Conservation (phyloP, 1,139 yeast species). For the Geotrichum klebahnii region DNA sequence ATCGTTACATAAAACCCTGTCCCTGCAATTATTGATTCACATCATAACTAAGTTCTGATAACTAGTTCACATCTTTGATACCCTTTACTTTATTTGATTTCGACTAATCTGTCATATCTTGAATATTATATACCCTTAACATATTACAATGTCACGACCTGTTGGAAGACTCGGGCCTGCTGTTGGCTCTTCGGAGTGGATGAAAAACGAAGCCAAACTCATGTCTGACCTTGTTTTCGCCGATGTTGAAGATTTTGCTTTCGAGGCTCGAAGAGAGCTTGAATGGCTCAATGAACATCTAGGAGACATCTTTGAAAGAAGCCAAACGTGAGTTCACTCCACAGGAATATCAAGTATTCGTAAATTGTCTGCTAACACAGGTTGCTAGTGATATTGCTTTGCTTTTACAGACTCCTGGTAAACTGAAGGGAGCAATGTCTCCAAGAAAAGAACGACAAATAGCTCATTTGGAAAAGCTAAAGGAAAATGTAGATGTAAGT, state of each 20-base stretch:
- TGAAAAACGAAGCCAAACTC: constrained; percentile 41
- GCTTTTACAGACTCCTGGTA: constrained; percentile 38
- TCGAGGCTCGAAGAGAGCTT: constrained; percentile 40
- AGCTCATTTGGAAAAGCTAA: constrained; percentile 25
- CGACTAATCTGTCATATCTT: neutral
- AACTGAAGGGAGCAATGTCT: constrained; percentile 34
- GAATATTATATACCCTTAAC: neutral
- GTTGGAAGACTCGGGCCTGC: constrained; percentile 13
- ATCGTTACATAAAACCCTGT: too few relatives aligned
- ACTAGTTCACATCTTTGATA: too few relatives aligned
- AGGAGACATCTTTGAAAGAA: constrained; percentile 30
- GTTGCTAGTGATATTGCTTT: constrained; percentile 27
- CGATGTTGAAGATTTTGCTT: constrained; percentile 42
- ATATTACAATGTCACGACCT: constrained; percentile 7
- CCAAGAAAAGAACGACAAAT: constrained; percentile 34
- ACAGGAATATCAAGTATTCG: neutral
- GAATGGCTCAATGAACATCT: constrained; percentile 40
- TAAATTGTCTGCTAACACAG: neutral
- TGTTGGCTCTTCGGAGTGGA: constrained; percentile 47
- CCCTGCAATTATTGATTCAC: too few relatives aligned
- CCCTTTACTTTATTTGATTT: neutral
- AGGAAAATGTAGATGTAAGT: constrained; percentile 13
- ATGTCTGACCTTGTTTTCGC: constrained; percentile 35
- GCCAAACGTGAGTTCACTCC: constrained; percentile 29
- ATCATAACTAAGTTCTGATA: too few relatives aligned